phyloP scores from a whole-genome alignment of 164 flowering plant genomes.

The Vitis labrusca region DNA sequence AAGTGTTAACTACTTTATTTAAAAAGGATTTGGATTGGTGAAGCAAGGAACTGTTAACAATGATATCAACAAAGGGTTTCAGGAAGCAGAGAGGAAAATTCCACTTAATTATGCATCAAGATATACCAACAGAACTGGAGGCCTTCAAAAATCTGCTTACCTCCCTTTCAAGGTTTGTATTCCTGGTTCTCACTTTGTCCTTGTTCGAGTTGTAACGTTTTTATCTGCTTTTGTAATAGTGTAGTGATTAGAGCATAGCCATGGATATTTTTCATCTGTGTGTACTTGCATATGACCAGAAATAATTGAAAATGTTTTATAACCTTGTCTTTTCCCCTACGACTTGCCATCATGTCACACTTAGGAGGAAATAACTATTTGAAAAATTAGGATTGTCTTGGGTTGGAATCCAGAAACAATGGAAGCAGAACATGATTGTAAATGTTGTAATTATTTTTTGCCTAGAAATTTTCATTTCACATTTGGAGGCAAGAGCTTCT shows the following conservation, averaged over 20 bases:
- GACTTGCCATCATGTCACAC: neutral
- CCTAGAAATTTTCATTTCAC: too few species aligned
- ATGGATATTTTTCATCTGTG: neutral
- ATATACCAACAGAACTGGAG: conserved; percentile 70
- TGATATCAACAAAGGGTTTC: conserved; percentile 36
- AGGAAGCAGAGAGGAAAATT: conserved; percentile 99
- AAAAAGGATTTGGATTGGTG: neutral
- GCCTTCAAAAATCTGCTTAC: conserved; percentile 92
- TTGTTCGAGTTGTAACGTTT: neutral
- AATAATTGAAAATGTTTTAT: neutral
- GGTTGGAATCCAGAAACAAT: too few species aligned
- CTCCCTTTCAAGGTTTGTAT: conserved; percentile 88
- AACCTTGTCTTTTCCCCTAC: neutral
- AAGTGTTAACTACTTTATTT: conserved; percentile 15
- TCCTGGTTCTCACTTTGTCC: neutral
- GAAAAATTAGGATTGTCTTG: too few species aligned
- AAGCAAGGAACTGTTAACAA: conserved; percentile 15
- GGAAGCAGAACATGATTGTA: too few species aligned
- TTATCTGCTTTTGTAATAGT: neutral
- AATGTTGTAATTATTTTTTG: too few species aligned
- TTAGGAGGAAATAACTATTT: neutral
- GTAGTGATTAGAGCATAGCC: neutral
- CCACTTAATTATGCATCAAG: conserved; percentile 98
- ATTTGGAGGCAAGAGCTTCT: too few species aligned
- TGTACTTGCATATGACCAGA: neutral